These are phyloP conservation scores for Baorangia bicolor DNA, from an alignment of 768 basidiomycete species.

Conservation along the genomic window DNA sequence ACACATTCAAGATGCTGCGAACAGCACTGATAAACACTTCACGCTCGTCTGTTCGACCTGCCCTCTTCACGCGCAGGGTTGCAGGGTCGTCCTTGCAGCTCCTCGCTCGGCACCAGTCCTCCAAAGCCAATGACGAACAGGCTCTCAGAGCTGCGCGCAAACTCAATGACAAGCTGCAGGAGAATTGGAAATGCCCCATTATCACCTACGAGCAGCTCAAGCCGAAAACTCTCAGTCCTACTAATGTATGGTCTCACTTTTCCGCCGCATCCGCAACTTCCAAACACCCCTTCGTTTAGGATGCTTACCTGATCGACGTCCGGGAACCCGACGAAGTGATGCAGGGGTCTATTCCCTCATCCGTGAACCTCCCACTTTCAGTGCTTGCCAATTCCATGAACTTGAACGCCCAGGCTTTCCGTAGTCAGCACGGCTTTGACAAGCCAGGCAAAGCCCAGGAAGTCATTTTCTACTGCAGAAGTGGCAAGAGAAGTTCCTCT, in stretches of 20 bases:
- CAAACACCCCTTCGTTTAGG: conserved; percentile 39
- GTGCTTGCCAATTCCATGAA: conserved; percentile 68
- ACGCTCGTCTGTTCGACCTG: conserved; percentile 12
- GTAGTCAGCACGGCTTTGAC: conserved; percentile 64
- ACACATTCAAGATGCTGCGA: conserved; percentile 25
- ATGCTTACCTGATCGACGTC: conserved; percentile 82
- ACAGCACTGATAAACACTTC: conserved; percentile 11
- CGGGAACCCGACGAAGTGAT: conserved; percentile 90
- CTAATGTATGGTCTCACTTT: conserved; percentile 41
- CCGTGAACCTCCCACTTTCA: conserved; percentile 86
- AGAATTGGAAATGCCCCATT: conserved; percentile 75
- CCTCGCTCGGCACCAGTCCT: conserved; percentile 37
- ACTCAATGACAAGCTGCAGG: conserved; percentile 41
- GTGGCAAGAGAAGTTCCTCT: conserved; percentile 77
- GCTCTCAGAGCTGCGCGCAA: conserved; percentile 32
- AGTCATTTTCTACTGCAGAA: conserved; percentile 87
- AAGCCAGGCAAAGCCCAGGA: conserved; percentile 72
- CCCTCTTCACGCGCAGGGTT: conserved; percentile 1
- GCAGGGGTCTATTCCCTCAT: conserved; percentile 89
- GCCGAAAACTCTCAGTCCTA: conserved; percentile 73
- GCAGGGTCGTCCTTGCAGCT: conserved; percentile 12
- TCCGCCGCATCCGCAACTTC: background rate
- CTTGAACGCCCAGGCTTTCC: conserved; percentile 54
- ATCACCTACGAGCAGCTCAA: conserved; percentile 82
- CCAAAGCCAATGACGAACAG: conserved; percentile 24